phyloP scores from a whole-genome alignment of 805 yeast species.

The Candida ficus region DNA sequence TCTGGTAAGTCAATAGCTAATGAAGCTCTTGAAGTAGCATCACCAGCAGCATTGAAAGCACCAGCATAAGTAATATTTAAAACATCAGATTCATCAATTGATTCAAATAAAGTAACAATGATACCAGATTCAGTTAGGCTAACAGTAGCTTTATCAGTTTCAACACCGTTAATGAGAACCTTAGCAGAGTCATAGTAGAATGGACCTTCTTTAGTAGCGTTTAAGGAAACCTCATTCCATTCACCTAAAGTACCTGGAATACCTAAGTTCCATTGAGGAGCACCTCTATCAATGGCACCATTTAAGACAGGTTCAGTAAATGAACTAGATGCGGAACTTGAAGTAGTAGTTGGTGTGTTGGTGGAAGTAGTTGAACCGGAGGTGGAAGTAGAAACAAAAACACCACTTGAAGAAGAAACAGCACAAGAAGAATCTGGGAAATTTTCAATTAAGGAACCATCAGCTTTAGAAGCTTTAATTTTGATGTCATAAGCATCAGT shows the following conservation, averaged over 20 bases:
- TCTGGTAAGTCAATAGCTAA: conserved; percentile 9
- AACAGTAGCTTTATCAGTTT: not conserved
- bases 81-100: not conserved
- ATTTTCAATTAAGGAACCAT: not conserved
- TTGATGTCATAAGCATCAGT: conserved; percentile 2
- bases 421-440: not conserved
- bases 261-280: conserved; percentile 12
- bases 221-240: conserved; percentile 13
- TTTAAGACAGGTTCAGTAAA: not conserved
- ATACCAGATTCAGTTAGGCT: conserved; percentile 2
- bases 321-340: not conserved
- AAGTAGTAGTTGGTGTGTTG: not conserved
- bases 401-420: not conserved
- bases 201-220: conserved; percentile 5
- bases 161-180: conserved; percentile 8
- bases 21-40: conserved; percentile 4
- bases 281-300: conserved; percentile 9
- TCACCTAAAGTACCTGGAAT: conserved; percentile 19
- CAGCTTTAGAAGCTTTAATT: not conserved
- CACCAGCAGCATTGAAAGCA: conserved; percentile 2
- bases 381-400: not conserved
- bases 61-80: conserved; percentile 1
- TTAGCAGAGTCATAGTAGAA: conserved; percentile 7
- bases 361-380: not conserved
- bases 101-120: not conserved